Evolutionary conservation across 306 rosid genomes (phyloP).

Genomic region (Malus sieversii): DNA sequence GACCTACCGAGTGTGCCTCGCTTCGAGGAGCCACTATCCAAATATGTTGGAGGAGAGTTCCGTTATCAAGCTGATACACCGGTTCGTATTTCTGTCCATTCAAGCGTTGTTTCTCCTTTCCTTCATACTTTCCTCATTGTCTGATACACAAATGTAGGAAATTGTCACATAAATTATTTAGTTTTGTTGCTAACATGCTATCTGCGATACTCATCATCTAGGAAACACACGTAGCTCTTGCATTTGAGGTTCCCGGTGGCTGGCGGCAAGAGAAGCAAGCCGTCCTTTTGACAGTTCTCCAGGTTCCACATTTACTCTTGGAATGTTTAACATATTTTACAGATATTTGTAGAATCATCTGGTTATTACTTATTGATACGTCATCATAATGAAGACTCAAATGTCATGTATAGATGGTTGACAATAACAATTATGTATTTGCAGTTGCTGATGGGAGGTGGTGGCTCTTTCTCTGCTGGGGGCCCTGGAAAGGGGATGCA

Average conservation of each 20-base stretch:
- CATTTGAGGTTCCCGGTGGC: conserved; percentile 97
- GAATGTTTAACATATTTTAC: conserved; percentile 4
- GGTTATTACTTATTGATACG: neutral
- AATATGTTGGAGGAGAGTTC: conserved; percentile 88
- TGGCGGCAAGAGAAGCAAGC: conserved; percentile 90
- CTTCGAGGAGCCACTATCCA: conserved; percentile 56
- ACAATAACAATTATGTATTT: conserved; percentile 17
- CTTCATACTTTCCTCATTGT: neutral
- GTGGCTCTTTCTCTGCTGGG: conserved; percentile 93
- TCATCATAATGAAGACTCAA: neutral
- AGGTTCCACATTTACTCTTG: conserved; percentile 40
- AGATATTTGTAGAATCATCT: neutral
- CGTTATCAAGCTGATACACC: conserved; percentile 71
- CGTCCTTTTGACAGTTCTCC: conserved; percentile 77
- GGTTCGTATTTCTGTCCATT: conserved; percentile 40
- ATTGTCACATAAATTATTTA: neutral
- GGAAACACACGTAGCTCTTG: conserved; percentile 88
- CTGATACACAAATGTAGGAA: neutral
- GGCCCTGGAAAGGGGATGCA: conserved; percentile 99
- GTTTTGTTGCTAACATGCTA: neutral
- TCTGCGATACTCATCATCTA: conserved; percentile 25
- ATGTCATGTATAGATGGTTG: neutral
- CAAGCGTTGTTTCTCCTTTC: neutral
- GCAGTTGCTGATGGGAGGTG: conserved; percentile 97
- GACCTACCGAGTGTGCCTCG: conserved; percentile 62